Base-by-base conservation (phyloP, 2,329 filamentous ascomycete genomes). In the Talaromyces islandicus region DNA sequence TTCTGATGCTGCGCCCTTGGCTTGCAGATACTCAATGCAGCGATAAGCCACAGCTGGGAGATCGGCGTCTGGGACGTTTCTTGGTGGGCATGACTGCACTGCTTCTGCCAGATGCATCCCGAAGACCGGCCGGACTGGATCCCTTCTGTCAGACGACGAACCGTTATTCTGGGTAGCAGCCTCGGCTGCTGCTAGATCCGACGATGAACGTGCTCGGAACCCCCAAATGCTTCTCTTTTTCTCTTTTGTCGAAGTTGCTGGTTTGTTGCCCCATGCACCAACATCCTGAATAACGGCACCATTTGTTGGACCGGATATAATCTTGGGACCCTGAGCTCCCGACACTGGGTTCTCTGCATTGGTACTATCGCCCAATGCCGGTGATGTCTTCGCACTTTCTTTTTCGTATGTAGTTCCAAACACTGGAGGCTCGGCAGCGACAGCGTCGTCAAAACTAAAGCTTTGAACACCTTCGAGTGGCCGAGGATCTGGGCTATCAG, bases 41-140 rank as follows among this genome's bases (percentile, higher is more conserved):
- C 94, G 88, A 76, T 95, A 99, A 9, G 97, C 91, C 2, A 99
- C 94, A 7, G 93, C 90, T 1, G 94, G 94, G 29, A 99, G 79
- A 29, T 89, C 87, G 7, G 91, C 86, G 62, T 86, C 84, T 51
- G 90, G 81, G 60, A 91, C 90, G 12, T 69, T 67, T 14, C 24
- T 58, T 0, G 92, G 92, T 12, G 86, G 82, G 67, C 90, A 92
- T 70, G 85, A 90, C 62, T 90, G 86, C 7, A 96, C 92, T 27
- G 94, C 94, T 69, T 97, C 93, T 9, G 86, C 86, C 57, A 99
- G 78, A 5, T 91, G 85, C 32, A 90, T 88, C 2, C 94, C 94
- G 72, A 99, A 99, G 3, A 91, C 90, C 60, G 89, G 85, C 41
- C 87, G 83, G 14, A 87, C 76, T 0, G 85, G 81, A 17, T 85